A percentile compares a stretch with the other conserved stretches of the same genome.
Evolutionary conservation across 2,329 filamentous ascomycete species (phyloP).

Genomic region (Ceratocystis destructans): DNA sequence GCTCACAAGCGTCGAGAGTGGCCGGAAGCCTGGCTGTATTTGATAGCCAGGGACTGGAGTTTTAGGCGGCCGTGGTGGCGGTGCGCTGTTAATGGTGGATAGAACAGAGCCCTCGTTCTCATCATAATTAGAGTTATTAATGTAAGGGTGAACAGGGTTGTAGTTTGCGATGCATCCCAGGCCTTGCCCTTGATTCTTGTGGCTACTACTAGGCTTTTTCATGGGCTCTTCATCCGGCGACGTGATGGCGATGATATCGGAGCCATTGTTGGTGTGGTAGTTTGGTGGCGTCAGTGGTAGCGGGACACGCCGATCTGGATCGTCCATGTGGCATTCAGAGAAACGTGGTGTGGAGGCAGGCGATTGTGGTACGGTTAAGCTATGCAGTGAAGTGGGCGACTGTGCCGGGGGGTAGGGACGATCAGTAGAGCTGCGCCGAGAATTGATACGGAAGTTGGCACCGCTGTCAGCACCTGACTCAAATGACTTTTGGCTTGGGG

Average conservation of each 20-base stretch:
- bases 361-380: conserved; percentile 25
- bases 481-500: conserved; percentile 39
- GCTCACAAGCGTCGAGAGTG: conserved; percentile 17
- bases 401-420: conserved; percentile 27
- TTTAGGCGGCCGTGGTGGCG: conserved; percentile 65
- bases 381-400: conserved; percentile 23
- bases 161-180: background rate
- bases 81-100: conserved; percentile 28
- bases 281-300: conserved; percentile 44
- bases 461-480: conserved; percentile 40
- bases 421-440: conserved; percentile 40
- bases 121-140: background rate
- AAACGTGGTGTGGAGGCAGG: conserved; percentile 24
- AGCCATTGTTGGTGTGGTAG: conserved; percentile 43
- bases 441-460: conserved; percentile 32
- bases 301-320: conserved; percentile 41
- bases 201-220: conserved; percentile 18
- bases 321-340: conserved; percentile 26
- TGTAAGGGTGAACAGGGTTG: background rate
- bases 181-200: conserved; percentile 22
- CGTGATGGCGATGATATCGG: conserved; percentile 55
- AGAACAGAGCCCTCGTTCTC: conserved; percentile 11
- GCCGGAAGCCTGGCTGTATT: conserved; percentile 25
- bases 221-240: conserved; percentile 44
- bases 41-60: conserved; percentile 49